Evolutionary conservation across 1,284 basidiomycete species (phyloP).

Genomic region (Sanghuangporus baumii): DNA sequence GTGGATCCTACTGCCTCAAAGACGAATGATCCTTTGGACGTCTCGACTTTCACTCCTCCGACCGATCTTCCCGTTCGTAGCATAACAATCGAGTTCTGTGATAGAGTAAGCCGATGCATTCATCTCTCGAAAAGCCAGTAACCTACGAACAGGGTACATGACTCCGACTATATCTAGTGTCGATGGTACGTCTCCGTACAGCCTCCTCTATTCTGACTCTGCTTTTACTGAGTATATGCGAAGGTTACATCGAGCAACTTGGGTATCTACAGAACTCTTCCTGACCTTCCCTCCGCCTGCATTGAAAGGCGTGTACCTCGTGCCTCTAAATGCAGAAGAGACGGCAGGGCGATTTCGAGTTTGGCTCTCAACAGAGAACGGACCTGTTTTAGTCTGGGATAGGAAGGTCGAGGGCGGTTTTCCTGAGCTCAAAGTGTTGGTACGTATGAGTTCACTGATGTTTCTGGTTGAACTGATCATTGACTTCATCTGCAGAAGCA

Average conservation of each 20-base stretch:
- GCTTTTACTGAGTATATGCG: not conserved
- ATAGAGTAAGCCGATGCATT: slow-evolving; percentile 54
- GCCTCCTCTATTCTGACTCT: not conserved
- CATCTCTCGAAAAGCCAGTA: not conserved
- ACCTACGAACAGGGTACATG: slow-evolving; percentile 12
- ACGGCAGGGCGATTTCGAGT: slow-evolving; percentile 85
- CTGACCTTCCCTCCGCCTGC: slow-evolving; percentile 80
- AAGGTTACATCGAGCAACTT: slow-evolving; percentile 82
- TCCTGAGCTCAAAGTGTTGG: slow-evolving; percentile 82
- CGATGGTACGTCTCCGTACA: slow-evolving; percentile 42
- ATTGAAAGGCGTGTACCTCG: slow-evolving; percentile 59
- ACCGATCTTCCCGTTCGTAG: slow-evolving; percentile 38
- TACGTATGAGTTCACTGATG: slow-evolving; percentile 32
- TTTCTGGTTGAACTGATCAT: slow-evolving; percentile 1
- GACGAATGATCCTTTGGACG: slow-evolving; percentile 36
- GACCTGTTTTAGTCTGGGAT: slow-evolving; percentile 61
- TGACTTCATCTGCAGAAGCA: slow-evolving; percentile 59
- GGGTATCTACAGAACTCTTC: slow-evolving; percentile 86
- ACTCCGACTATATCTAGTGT: slow-evolving; percentile 40
- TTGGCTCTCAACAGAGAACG: slow-evolving; percentile 57
- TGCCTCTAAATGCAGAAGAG: slow-evolving; percentile 75
- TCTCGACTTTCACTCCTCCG: slow-evolving; percentile 57
- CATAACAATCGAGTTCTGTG: slow-evolving; percentile 79
- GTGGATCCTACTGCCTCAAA: not conserved
- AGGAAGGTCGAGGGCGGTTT: slow-evolving; percentile 85